Conservation (phyloP, 2,329 filamentous ascomycete genomes). For the Parastagonospora nodorum region DNA sequence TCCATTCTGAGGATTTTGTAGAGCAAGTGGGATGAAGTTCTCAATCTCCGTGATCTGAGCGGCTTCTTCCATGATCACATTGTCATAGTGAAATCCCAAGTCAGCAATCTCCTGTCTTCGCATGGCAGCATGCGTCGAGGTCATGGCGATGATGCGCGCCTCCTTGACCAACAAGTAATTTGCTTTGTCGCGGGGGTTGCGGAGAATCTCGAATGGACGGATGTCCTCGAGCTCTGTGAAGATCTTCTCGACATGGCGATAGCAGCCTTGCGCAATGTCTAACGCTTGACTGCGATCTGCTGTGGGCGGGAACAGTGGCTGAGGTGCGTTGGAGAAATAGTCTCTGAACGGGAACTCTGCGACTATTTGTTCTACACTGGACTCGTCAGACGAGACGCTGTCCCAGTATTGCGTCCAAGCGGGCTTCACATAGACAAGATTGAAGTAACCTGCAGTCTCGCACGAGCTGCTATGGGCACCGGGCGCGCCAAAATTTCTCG, state of each 20-base stretch:
- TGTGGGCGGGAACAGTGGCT: slow-evolving; percentile 76
- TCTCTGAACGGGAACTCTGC: slow-evolving; percentile 82
- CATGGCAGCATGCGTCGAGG: slow-evolving; percentile 96
- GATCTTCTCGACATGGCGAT: slow-evolving; percentile 85
- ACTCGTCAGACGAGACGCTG: slow-evolving; percentile 60
- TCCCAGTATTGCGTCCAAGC: slow-evolving; percentile 87
- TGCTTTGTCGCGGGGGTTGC: slow-evolving; percentile 86
- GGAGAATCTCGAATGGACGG: slow-evolving; percentile 90
- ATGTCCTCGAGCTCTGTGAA: slow-evolving; percentile 93
- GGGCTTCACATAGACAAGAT: slow-evolving; percentile 86
- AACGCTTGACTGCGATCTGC: slow-evolving; percentile 69
- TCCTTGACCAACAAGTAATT: slow-evolving; percentile 96
- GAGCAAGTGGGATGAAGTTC: slow-evolving; percentile 91
- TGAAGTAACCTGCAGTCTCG: slow-evolving; percentile 96
- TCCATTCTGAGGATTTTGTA: slow-evolving; percentile 79
- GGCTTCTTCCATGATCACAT: slow-evolving; percentile 97
- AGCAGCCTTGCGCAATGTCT: slow-evolving; percentile 82
- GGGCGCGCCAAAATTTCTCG: slow-evolving; percentile 80
- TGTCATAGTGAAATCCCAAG: slow-evolving; percentile 97
- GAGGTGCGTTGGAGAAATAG: slow-evolving; percentile 87
- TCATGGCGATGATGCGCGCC: slow-evolving; percentile 98
- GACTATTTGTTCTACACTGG: slow-evolving; percentile 66
- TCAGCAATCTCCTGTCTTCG: slow-evolving; percentile 85
- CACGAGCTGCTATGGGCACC: slow-evolving; percentile 96
- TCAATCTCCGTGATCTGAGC: slow-evolving; percentile 98